phyloP scores from a whole-genome alignment of 441 rosid genomes.

The Populus hybrid region DNA sequence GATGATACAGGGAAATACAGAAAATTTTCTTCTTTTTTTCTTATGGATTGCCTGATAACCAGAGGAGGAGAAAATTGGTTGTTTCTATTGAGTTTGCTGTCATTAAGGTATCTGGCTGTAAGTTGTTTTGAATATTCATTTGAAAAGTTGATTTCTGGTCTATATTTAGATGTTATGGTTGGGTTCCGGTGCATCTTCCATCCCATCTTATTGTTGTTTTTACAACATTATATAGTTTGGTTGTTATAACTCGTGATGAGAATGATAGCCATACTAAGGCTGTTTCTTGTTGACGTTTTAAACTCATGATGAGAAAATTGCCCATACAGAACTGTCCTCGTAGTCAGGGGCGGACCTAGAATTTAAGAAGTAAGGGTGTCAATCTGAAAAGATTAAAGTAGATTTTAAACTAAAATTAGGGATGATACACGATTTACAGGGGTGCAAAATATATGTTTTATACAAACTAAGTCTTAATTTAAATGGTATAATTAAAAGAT shows the following conservation, averaged over 20 bases:
- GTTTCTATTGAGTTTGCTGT: background rate
- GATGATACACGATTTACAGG: background rate
- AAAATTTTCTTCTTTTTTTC: background rate
- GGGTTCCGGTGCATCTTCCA: background rate
- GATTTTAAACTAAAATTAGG: background rate
- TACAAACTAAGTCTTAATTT: no score
- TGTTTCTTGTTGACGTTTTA: no score
- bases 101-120: background rate
- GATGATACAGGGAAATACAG: no score
- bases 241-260: background rate
- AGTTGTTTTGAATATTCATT: background rate
- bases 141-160: background rate
- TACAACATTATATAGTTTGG: background rate
- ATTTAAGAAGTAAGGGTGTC: background rate
- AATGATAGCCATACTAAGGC: background rate
- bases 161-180: background rate
- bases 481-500: no score
- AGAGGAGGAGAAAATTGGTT: background rate
- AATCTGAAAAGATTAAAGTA: background rate
- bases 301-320: background rate
- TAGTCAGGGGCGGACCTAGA: no score
- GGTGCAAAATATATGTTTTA: no score
- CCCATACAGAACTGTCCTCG: background rate
- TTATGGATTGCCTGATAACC: background rate
- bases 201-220: background rate